phyloP scores from a whole-genome alignment of 2,329 filamentous ascomycete genomes.

The Didymella pomorum region DNA sequence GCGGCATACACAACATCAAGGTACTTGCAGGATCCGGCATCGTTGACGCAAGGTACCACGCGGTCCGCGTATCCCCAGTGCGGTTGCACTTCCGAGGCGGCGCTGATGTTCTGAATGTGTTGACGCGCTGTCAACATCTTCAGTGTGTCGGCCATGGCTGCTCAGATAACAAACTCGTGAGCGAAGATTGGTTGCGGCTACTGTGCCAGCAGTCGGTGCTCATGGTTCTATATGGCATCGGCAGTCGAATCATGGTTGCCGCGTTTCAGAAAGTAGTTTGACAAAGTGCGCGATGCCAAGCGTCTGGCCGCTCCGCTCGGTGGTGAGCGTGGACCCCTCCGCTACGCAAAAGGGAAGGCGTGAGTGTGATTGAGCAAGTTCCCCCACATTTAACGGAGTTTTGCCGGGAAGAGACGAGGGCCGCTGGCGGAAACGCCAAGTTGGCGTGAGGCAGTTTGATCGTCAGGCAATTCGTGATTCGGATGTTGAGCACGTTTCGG shows the following conservation, averaged over 20 bases:
- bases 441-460: slow-evolving; percentile 18
- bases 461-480: slow-evolving; percentile 9
- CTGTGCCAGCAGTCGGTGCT: not conserved
- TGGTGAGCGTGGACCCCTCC: slow-evolving; percentile 15
- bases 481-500: slow-evolving; percentile 18
- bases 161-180: slow-evolving; percentile 21
- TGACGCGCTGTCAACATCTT: slow-evolving; percentile 29
- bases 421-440: slow-evolving; percentile 12
- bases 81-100: slow-evolving; percentile 50
- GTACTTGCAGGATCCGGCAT: slow-evolving; percentile 66
- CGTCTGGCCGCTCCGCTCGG: slow-evolving; percentile 23
- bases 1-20: slow-evolving; percentile 63
- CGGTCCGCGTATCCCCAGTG: slow-evolving; percentile 67
- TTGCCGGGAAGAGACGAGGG: slow-evolving; percentile 17
- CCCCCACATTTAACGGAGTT: slow-evolving; percentile 35
- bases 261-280: slow-evolving; percentile 18
- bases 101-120: slow-evolving; percentile 53
- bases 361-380: slow-evolving; percentile 44
- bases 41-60: slow-evolving; percentile 65
- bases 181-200: slow-evolving; percentile 21
- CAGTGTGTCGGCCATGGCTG: slow-evolving; percentile 30
- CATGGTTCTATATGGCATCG: slow-evolving; percentile 26
- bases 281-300: slow-evolving; percentile 29
- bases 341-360: slow-evolving; percentile 20
- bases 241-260: slow-evolving; percentile 18